Evolutionary conservation across 495 filamentous ascomycete species (phyloP), one percentile per base, ranked within the genome.

Genomic region (Trichoderma reesei): DNA sequence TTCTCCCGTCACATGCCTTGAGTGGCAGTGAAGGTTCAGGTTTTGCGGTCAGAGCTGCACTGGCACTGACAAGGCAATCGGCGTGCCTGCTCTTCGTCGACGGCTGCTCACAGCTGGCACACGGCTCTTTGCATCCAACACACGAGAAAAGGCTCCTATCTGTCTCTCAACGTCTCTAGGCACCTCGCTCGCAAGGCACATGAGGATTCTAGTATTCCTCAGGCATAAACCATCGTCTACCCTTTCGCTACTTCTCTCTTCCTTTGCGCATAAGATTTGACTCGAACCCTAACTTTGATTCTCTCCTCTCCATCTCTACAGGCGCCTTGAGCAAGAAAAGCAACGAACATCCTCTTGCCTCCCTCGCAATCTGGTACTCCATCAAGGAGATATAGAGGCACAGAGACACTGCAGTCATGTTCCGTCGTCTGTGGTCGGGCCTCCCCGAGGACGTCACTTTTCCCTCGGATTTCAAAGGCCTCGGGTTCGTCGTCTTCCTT

Each of bases 381-480:
- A 5, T 0, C 18, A 56, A 13, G 11, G 7, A 33, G 44, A 6
- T 10, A 51, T 56, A 31, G 26, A 34, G 3, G 7, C 2, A 56
- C 34, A 31, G 16, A 13, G 14, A 13, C 31, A 56, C 9, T 6
- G 44, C n/a, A 63, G 73, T 41, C 60, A 92, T 95, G 91, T 93
- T 91, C 71, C 78, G 84, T 70, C 85, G 86, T 66, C 73, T 78
- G 65, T 74, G 79, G 74, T 74, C 76, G 67, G 73, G 83, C 78
- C 84, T 96, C 6, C 90, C 89, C n/a, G 64, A 75, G 26, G 92
- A 95, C 68, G 83, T 88, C 3, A 62, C 74, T 14, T 93, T 86
- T 67, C 81, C 83, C 16, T 72, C 76, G 3, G 78, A 89, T 67
- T 74, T 96, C 37, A 73, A 81, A 46, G 76, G 81, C 59, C 80